Conservation (phyloP, 495 filamentous ascomycete genomes). For the Cudoniella acicularis region DNA sequence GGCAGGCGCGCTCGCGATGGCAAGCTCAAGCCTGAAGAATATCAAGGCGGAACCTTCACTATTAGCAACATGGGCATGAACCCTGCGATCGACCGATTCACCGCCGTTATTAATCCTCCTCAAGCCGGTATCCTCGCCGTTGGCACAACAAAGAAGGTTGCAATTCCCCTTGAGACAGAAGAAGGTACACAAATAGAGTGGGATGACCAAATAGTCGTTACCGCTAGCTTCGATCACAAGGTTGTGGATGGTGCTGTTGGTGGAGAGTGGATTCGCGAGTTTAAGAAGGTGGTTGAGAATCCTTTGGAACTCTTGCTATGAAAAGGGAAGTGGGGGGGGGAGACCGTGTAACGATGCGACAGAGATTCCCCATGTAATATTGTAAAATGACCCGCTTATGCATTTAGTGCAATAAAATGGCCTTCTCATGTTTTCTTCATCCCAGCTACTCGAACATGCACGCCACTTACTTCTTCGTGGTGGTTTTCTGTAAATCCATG, state of each 20-base stretch:
- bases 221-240: conserved; percentile 96
- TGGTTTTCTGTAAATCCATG: too few relatives aligned
- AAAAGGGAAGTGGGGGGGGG: conserved; percentile 10
- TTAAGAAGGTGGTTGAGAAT: conserved; percentile 98
- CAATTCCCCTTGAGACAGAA: conserved; percentile 78
- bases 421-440: not conserved
- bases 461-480: too few relatives aligned
- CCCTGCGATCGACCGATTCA: conserved; percentile 90
- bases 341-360: conserved; percentile 9
- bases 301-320: conserved; percentile 91
- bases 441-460: too few relatives aligned
- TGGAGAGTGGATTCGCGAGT: conserved; percentile 92
- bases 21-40: conserved; percentile 99
- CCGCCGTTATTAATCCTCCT: conserved; percentile 99
- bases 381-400: conserved; percentile 15
- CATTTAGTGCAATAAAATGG: not conserved
- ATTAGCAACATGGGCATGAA: conserved; percentile 99
- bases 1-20: conserved; percentile 93
- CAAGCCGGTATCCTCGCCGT: conserved; percentile 96
- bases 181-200: conserved; percentile 81
- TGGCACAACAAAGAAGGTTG: conserved; percentile 91
- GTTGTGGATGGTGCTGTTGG: conserved; percentile 86
- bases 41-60: conserved; percentile 97
- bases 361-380: conserved; percentile 24
- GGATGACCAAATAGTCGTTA: conserved; percentile 96